Conservation (phyloP, 2,329 filamentous ascomycete species). For the Acephala macrosclerotiorum region DNA sequence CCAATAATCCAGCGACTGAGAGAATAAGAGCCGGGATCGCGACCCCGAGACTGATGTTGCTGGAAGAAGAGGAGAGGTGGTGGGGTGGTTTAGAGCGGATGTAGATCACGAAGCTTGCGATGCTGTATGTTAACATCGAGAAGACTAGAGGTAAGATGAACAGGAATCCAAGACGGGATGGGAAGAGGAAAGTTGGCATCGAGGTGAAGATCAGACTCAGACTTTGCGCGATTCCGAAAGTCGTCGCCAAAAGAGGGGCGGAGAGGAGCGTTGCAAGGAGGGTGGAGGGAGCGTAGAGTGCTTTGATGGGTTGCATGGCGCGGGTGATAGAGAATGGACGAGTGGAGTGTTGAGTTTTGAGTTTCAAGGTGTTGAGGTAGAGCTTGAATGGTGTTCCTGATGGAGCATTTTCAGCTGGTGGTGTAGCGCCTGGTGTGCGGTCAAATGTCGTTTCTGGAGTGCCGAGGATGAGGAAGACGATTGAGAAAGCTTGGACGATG, state of each 20-base stretch:
- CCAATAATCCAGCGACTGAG: constrained; percentile 27
- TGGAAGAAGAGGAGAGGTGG: constrained; percentile 11
- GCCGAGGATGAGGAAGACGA: constrained; percentile 56
- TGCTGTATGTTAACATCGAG: constrained; percentile 27
- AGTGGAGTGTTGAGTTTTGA: constrained; percentile 28
- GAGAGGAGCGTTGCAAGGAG: constrained; percentile 54
- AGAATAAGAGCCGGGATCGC: constrained; percentile 27
- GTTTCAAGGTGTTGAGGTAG: constrained; percentile 31
- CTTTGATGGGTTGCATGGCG: constrained; percentile 50
- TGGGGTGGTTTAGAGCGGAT: constrained; percentile 20
- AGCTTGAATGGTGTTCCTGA: constrained; percentile 22
- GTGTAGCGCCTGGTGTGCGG: constrained; percentile 42
- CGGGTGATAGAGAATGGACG: constrained; percentile 38
- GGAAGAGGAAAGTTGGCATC: constrained; percentile 51
- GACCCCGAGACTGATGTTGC: constrained; percentile 2
- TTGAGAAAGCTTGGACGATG: constrained; percentile 54
- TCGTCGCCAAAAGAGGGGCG: constrained; percentile 52
- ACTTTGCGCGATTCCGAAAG: constrained; percentile 56
- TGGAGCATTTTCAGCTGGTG: constrained; percentile 13
- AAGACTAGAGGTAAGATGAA: constrained; percentile 46
- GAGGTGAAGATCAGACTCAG: constrained; percentile 56
- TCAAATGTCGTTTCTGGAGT: constrained; percentile 62
- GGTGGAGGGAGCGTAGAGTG: constrained; percentile 58
- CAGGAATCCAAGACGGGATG: constrained; percentile 49
- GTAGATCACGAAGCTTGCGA: constrained; percentile 24